Evolutionary conservation across 1,284 basidiomycete species (phyloP).

Genomic region (Cryptococcus floricola): DNA sequence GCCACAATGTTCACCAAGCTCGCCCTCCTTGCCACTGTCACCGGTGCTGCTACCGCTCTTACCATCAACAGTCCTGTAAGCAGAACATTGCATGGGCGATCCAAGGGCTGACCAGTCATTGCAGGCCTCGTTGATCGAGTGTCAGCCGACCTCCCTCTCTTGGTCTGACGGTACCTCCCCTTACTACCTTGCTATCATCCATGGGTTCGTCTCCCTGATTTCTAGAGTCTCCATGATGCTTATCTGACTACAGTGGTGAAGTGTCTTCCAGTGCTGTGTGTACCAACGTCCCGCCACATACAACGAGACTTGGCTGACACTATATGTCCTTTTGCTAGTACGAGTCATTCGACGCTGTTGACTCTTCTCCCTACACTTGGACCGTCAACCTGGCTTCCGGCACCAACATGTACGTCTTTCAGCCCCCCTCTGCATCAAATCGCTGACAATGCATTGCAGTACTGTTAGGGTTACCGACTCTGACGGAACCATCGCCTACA

Average conservation of each 20-base stretch:
- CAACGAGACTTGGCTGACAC: background rate
- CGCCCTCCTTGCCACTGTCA: background rate
- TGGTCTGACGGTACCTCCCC: conserved; percentile 60
- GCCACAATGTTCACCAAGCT: background rate
- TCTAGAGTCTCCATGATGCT: no score
- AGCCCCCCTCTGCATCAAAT: background rate
- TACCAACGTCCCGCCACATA: conserved; percentile 9
- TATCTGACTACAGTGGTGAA: conserved; percentile 57
- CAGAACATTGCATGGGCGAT: background rate
- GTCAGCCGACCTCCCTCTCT: conserved; percentile 49
- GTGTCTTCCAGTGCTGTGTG: conserved; percentile 57
- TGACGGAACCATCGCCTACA: conserved; percentile 58
- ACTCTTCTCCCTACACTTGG: conserved; percentile 59
- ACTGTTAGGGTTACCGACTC: conserved; percentile 52
- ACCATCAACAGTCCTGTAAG: background rate
- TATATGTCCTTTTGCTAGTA: conserved; percentile 42
- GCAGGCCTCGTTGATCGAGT: conserved; percentile 36
- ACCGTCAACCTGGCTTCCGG: conserved; percentile 56
- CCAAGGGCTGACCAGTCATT: background rate
- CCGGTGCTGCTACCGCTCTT: background rate
- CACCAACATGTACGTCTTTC: conserved; percentile 57
- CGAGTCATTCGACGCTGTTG: conserved; percentile 56
- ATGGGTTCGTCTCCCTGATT: conserved; percentile 30
- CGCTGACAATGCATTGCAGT: conserved; percentile 9
- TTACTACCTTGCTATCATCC: conserved; percentile 59